phyloP scores from a whole-genome alignment of 257 asterid genomes.

The Nicotiana attenuata region DNA sequence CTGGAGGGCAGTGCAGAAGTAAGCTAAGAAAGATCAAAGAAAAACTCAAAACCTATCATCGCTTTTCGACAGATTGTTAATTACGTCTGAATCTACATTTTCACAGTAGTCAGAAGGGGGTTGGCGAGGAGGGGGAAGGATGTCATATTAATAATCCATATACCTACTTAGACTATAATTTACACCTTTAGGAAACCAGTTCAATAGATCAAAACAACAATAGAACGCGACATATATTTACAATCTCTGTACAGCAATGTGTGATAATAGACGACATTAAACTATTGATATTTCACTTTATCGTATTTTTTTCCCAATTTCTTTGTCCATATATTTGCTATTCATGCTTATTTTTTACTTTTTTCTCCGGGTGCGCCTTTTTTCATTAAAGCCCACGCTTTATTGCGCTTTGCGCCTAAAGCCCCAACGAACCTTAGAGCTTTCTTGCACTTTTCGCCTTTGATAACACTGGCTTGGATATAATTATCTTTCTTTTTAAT shows the following conservation, averaged over 20 bases:
- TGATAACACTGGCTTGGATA: not conserved
- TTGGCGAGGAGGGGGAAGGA: not conserved
- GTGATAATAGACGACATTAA: not conserved
- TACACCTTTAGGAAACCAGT: not conserved
- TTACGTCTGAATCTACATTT: not conserved
- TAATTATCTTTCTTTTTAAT: not conserved
- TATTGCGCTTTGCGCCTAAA: no score
- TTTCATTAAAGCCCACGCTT: no score
- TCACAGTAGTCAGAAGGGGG: not conserved
- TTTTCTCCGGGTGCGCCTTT: no score
- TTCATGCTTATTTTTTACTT: no score
- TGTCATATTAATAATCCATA: not conserved
- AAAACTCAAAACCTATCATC: no score
- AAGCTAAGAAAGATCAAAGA: no score
- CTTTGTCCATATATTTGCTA: no score
- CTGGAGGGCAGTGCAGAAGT: no score
- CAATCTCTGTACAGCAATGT: not conserved
- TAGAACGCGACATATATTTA: not conserved
- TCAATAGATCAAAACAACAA: not conserved
- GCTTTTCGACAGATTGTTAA: not conserved
- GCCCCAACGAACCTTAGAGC: no score
- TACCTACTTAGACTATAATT: not conserved
- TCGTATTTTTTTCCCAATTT: no score
- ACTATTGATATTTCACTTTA: no score
- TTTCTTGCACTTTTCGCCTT: no score